These are phyloP conservation scores for Penicillium glabrum DNA, from an alignment of 2,329 filamentous ascomycete species.

Conservation along the genomic window DNA sequence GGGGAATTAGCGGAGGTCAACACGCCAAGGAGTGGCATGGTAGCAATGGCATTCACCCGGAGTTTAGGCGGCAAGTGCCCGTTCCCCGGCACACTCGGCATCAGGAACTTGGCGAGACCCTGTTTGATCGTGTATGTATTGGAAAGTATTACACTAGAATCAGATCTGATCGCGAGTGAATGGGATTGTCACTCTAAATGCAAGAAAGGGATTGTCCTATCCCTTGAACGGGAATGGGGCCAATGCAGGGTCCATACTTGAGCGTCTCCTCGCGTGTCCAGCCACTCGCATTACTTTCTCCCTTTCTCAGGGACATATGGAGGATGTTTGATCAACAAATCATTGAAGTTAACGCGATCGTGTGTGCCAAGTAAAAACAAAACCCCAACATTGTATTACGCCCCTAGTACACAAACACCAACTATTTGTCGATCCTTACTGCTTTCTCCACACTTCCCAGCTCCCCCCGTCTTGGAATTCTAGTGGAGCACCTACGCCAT, in stretches of 20 bases:
- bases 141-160: not conserved
- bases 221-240: not conserved
- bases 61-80: constrained; percentile 1
- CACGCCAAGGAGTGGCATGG: not conserved
- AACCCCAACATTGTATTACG: not conserved
- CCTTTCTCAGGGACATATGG: not conserved
- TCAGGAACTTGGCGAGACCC: not conserved
- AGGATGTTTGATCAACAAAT: not conserved
- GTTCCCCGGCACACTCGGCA: not conserved
- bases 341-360: not conserved
- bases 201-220: not conserved
- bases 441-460: constrained; percentile 5
- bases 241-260: not conserved
- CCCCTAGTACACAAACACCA: not conserved
- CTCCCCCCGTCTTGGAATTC: constrained; percentile 2
- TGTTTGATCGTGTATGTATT: not conserved
- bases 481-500: constrained; percentile 1
- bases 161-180: not conserved
- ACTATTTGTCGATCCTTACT: constrained; percentile 10
- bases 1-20: constrained; percentile 4
- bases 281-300: constrained; percentile 4
- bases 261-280: constrained; percentile 5
- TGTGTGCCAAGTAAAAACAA: not conserved
- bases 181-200: not conserved
- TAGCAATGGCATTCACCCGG: not conserved